Conservation (phyloP, 78 protist species). For the Dictyostelium intermedium region DNA sequence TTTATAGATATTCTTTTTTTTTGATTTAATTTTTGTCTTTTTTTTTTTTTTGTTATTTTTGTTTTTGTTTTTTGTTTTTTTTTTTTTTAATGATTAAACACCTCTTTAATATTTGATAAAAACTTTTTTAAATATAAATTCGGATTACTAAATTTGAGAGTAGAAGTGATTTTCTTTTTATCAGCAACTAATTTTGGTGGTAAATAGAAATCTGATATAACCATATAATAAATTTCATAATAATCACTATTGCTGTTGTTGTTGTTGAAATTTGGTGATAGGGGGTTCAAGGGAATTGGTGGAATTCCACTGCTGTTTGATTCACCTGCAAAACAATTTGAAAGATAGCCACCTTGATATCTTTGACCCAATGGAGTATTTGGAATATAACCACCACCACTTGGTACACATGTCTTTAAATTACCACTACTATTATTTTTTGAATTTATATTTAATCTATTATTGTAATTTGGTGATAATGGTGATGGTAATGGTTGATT, state of each 20-base stretch:
- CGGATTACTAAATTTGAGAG: neutral
- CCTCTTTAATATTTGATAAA: constrained; percentile 21
- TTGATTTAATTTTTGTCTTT: neutral
- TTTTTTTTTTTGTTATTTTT: neutral
- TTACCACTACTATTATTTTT: neutral
- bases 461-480: neutral
- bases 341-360: constrained; percentile 13
- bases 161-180: constrained; percentile 3
- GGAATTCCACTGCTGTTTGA: neutral
- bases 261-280: neutral
- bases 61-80: neutral
- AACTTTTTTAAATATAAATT: constrained; percentile 9
- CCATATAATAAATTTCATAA: constrained; percentile 32
- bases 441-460: neutral
- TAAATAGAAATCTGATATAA: constrained; percentile 6
- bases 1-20: neutral
- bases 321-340: neutral
- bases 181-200: neutral
- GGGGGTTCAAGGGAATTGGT: neutral
- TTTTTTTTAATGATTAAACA: neutral
- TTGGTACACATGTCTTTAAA: neutral
- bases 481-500: neutral
- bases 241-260: neutral
- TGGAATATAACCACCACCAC: neutral
- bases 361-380: neutral